These are phyloP conservation scores for Malassezia yamatoensis DNA, from an alignment of 1,284 basidiomycete genomes.

Conservation along the genomic window DNA sequence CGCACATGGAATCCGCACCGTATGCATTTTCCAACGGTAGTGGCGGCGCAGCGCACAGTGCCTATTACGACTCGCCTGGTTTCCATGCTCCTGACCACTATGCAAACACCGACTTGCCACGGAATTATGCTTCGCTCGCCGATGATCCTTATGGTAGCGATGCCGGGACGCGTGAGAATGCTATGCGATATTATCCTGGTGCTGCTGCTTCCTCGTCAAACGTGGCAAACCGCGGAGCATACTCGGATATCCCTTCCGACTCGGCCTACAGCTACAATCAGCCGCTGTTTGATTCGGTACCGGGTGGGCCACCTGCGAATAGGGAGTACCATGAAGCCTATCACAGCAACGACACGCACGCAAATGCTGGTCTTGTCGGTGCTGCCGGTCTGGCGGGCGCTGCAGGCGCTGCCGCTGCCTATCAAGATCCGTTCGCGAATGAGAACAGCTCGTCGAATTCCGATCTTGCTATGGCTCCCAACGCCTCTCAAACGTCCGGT, in stretches of 20 bases:
- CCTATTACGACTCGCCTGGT: constrained; percentile 11
- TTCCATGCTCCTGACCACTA: constrained; percentile 13
- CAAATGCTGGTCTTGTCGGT: too few relatives aligned
- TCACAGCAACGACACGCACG: too few relatives aligned
- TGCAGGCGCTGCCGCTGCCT: not conserved
- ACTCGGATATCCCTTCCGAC: constrained; percentile 1
- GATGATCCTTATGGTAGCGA: constrained; percentile 2
- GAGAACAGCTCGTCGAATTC: not conserved
- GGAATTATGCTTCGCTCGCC: not conserved
- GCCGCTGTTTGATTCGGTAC: not conserved
- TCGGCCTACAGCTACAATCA: constrained; percentile 5
- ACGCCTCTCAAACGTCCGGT: not conserved
- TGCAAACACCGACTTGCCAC: not conserved
- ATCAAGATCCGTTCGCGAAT: not conserved
- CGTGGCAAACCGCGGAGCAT: not conserved
- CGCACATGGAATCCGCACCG: not conserved
- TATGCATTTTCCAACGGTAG: not conserved
- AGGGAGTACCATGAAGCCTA: not conserved
- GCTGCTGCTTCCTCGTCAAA: not conserved
- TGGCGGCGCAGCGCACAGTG: not conserved
- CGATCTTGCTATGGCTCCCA: not conserved
- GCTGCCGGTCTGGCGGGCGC: not conserved
- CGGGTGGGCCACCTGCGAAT: not conserved
- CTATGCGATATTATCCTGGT: constrained; percentile 1
- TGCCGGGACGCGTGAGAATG: not conserved